Evolutionary conservation across 192 early-diverging fungal species (phyloP), one percentile per base, ranked within the genome.

Genomic region (Umbelopsis vinacea): DNA sequence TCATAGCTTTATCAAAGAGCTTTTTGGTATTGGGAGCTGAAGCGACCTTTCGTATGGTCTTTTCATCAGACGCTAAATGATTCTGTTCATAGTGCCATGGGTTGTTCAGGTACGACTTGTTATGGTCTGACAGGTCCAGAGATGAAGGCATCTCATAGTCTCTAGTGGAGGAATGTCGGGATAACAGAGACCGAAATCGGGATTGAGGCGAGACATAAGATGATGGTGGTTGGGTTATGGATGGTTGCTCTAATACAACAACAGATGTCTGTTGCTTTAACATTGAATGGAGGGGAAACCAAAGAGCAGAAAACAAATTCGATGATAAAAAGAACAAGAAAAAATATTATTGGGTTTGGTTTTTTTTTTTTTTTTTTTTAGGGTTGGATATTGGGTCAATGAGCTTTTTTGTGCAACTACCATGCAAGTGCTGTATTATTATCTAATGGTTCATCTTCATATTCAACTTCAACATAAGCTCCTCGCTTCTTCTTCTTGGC

Each of bases 1-100:
- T 50, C 33, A 33, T 53, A n/a, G 57, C 33, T 63, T 63, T 63
- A 33, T 63, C 57, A 63, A 63, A 63, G 3, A 79, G 53, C 7
- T 73, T 66, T 53, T 88, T 86, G 2, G 82, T 66, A 53, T 86
- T 83, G 2, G 86, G 86, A 40, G 83, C 84, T 15, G 87, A 88
- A 11, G 82, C 82, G 24, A 85, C 87, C 60, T 85, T 69, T 50
- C 82, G 83, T 38, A 86, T 77, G 33, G 75, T 76, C 72, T 84
- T 74, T 55, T 73, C 33, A 35, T 71, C 54, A 1, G 10, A 4
- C 7, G 17, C 23, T 63, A 63, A 63, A 14, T 35, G 57, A 63
- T 35, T 22, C 11, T 63, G 57, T 1, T 63, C 57, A 37, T 10
- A 37, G 35, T 63, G 48, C 48, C 48, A 50, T 63, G 33, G 57